Base-by-base conservation (phyloP, 305 asterid species). In the Rubia tinctorum region DNA sequence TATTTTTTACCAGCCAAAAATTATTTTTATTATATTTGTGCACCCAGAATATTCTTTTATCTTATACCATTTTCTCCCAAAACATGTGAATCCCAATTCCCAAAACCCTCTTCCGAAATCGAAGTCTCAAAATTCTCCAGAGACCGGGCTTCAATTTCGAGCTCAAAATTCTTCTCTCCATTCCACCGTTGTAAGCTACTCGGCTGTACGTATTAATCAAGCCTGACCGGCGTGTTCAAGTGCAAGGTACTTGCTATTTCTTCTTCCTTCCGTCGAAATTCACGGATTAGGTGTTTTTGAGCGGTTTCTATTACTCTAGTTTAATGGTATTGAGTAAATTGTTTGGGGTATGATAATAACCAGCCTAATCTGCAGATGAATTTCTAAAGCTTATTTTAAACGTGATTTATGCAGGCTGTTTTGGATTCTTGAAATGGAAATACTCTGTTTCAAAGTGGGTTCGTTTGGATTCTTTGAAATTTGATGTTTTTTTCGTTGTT, bases 151-250 rank as follows among this genome's bases (percentile, higher is more conserved):
- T n/a, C n/a, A n/a, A n/a, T n/a, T n/a, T n/a, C n/a, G n/a, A n/a
- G n/a, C n/a, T n/a, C n/a, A n/a, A n/a, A n/a, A n/a, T n/a, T n/a
- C n/a, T n/a, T n/a, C n/a, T n/a, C n/a, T n/a, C n/a, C n/a, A n/a
- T n/a, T n/a, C n/a, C n/a, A n/a, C n/a, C n/a, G n/a, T n/a, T n/a
- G n/a, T n/a, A n/a, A n/a, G n/a, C n/a, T n/a, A n/a, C n/a, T n/a
- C n/a, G n/a, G n/a, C n/a, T n/a, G n/a, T n/a, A n/a, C n/a, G n/a
- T n/a, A n/a, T n/a, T n/a, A n/a, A n/a, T n/a, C n/a, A n/a, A n/a
- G n/a, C n/a, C n/a, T n/a, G n/a, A 66, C 89, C 10, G 90, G 92
- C 67, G 77, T 86, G 73, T 94, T 89, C 83, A 83, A 84, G 72
- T 89, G 96, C 96, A 90, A 90, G 97, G 97, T 90, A 69, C 72